These are phyloP conservation scores for Recurvomyces mirabilis DNA, from an alignment of 495 filamentous ascomycete genomes.

Conservation along the genomic window DNA sequence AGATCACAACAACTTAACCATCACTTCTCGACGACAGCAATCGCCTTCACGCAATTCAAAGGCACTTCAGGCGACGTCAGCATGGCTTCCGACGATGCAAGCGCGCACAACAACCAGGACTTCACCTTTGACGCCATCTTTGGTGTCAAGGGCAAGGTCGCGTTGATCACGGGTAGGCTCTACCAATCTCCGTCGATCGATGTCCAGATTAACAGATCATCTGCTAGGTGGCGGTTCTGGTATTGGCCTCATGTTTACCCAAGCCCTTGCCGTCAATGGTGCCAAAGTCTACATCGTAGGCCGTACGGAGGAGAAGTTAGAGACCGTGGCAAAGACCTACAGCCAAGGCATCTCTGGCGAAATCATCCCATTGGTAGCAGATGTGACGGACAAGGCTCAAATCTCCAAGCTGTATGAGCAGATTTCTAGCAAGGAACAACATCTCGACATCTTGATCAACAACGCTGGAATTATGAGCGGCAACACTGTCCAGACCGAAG, in stretches of 20 bases:
- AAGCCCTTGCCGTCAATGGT: slow-evolving; percentile 51
- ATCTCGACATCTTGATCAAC: slow-evolving; percentile 45
- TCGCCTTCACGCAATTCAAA: too few species aligned
- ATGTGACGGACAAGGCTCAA: slow-evolving; percentile 39
- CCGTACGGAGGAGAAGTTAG: slow-evolving; percentile 45
- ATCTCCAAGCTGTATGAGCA: slow-evolving; percentile 37
- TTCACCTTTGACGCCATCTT: slow-evolving; percentile 42
- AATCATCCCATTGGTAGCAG: slow-evolving; percentile 45
- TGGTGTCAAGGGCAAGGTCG: slow-evolving; percentile 46
- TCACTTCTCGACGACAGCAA: slow-evolving; percentile 12
- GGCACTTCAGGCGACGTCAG: slow-evolving; percentile 4
- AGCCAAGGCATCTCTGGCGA: slow-evolving; percentile 39
- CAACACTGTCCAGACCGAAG: slow-evolving; percentile 21
- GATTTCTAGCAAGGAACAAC: slow-evolving; percentile 35
- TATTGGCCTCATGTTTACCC: slow-evolving; percentile 38
- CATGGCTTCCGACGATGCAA: slow-evolving; percentile 19
- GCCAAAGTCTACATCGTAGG: slow-evolving; percentile 46
- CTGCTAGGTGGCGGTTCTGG: slow-evolving; percentile 34
- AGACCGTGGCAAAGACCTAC: slow-evolving; percentile 38
- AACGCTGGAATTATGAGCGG: slow-evolving; percentile 40
- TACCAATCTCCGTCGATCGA: not conserved
- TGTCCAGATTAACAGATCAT: not conserved
- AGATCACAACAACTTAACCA: slow-evolving; percentile 10
- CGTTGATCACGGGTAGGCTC: slow-evolving; percentile 37
- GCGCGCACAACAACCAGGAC: slow-evolving; percentile 35